phyloP scores from a whole-genome alignment of 371 early-diverging fungal genomes.

The Rhizopus delemar region DNA sequence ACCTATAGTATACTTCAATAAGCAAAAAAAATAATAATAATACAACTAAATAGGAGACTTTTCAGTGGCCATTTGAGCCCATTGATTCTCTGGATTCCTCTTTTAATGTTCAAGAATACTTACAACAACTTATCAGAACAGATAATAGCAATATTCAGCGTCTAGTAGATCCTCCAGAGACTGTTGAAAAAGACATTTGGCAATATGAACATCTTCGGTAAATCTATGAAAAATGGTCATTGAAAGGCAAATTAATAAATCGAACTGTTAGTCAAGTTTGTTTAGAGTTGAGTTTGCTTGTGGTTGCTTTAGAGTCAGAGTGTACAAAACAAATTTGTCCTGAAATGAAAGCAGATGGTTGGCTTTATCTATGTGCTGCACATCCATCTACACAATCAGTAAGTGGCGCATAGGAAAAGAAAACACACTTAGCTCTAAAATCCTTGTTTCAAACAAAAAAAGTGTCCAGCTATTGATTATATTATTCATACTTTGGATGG shows the following conservation, averaged over 20 bases:
- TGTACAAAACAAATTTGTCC: slow-evolving; percentile 83
- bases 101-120: slow-evolving; percentile 79
- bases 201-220: slow-evolving; percentile 89
- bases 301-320: slow-evolving; percentile 74
- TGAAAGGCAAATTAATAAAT: slow-evolving; percentile 43
- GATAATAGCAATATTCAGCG: slow-evolving; percentile 65
- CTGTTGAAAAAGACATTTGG: slow-evolving; percentile 77
- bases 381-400: slow-evolving; percentile 82
- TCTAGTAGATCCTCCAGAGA: slow-evolving; percentile 68
- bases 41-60: slow-evolving; percentile 42
- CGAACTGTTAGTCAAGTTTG: slow-evolving; percentile 74
- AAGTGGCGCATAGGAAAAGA: slow-evolving; percentile 13
- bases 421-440: neutral
- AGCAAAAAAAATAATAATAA: neutral
- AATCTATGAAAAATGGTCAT: slow-evolving; percentile 30
- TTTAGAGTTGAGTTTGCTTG: slow-evolving; percentile 76
- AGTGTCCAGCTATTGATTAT: slow-evolving; percentile 94
- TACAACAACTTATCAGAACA: slow-evolving; percentile 75
- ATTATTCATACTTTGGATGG: slow-evolving; percentile 91
- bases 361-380: slow-evolving; percentile 91
- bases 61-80: slow-evolving; percentile 57
- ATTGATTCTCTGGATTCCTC: slow-evolving; percentile 73
- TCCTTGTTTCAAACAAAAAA: neutral
- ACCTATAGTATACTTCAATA: neutral
- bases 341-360: slow-evolving; percentile 92